Percentiles rank a stretch among this genome's conserved stretches.
These are phyloP conservation scores for Nicotiana otophora DNA, from an alignment of 257 asterid species.

Conservation along the genomic window DNA sequence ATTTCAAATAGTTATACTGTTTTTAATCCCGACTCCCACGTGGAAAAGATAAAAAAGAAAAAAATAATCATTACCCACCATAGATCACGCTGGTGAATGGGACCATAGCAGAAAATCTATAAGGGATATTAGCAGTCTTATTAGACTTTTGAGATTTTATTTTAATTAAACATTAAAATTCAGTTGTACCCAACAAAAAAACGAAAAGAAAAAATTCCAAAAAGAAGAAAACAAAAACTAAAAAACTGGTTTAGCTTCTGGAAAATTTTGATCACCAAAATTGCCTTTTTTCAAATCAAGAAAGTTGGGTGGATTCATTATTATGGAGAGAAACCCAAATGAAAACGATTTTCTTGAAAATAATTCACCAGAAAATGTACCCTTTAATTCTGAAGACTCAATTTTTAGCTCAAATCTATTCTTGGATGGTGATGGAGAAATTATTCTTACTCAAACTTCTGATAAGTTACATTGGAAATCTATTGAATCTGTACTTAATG, in stretches of 20 bases:
- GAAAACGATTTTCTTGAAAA: conserved; percentile 32
- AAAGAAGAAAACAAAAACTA: not conserved
- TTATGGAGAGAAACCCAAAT: conserved; percentile 42
- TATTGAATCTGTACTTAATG: conserved; percentile 39
- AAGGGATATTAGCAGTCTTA: not conserved
- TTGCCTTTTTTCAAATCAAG: not conserved
- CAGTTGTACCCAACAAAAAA: not conserved
- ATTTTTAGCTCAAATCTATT: conserved; percentile 47
- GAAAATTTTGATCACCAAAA: not conserved
- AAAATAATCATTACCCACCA: no score
- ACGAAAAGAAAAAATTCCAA: not conserved
- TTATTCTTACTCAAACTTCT: conserved; percentile 50
- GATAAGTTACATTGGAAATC: conserved; percentile 66
- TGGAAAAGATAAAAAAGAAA: not conserved
- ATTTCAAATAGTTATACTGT: no score
- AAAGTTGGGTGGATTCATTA: not conserved
- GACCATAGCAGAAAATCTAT: not conserved
- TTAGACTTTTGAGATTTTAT: not conserved
- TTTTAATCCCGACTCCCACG: not conserved
- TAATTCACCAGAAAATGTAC: conserved; percentile 31
- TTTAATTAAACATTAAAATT: not conserved
- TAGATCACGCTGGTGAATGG: not conserved
- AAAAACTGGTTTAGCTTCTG: not conserved
- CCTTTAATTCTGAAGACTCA: conserved; percentile 28
- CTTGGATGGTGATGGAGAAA: conserved; percentile 65